Base-by-base conservation (phyloP, 768 basidiomycete species). In the Dioszegia hungarica region DNA sequence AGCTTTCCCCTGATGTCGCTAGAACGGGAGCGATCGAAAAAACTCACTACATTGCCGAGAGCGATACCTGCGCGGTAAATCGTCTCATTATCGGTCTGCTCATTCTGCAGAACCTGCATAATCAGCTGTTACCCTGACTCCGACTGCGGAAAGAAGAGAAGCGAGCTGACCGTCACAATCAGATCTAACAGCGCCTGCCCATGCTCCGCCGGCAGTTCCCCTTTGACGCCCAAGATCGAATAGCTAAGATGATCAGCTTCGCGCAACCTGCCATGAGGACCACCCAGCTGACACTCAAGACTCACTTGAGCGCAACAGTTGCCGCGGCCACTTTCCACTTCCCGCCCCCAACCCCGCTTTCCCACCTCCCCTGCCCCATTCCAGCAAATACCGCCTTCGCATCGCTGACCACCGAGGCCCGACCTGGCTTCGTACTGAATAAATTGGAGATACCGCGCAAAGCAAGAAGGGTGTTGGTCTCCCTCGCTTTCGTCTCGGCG, bases 251-350 rank as follows among this genome's bases (percentile, higher is more conserved):
- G 5, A 48, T 50, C 43, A 59, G 57, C 56, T 24, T 46, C 20
- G 31, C 48, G n/a, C n/a, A n/a, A n/a, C n/a, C n/a, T n/a, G 31
- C 14, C 14, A 33, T 33, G 8, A 33, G 31, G 8, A 33, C 6
- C 31, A 33, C 14, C 31, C 31, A 6, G 8, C n/a, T n/a, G 41
- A 14, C 36, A 47, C 14, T 33, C 31, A 22, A 22, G 19, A 80
- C 87, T 66, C 64, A 98, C 94, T 98, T 98, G 78, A 97, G 85
- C 29, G 89, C 75, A 33, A 92, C 77, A 0, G 92, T 93, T 3
- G 88, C 85, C 44, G 92, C 69, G 0, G 90, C 87, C 3, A 90
- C 80, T 28, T 88, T 83, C 46, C 87, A 87, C 3, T 80, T 78
- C 75, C 89, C 92, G 36, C 81, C 45, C 25, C 29, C 45, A 14